Conservation (phyloP, 1,284 basidiomycete genomes). For the Agroathelia rolfsii region DNA sequence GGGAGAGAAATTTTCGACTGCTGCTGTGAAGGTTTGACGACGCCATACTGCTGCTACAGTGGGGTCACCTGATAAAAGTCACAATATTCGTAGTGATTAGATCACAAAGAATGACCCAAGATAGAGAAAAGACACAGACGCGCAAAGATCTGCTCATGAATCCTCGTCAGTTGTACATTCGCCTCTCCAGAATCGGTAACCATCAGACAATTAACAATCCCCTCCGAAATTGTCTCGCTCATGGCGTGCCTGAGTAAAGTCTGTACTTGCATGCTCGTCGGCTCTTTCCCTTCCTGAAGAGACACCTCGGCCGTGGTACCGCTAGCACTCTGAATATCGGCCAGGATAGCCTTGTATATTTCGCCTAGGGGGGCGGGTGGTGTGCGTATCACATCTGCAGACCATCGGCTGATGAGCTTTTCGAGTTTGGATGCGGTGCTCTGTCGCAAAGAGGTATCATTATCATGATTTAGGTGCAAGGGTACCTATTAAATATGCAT, state of each 20-base stretch:
- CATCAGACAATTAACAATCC: constrained; percentile 70
- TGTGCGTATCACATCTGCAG: constrained; percentile 55
- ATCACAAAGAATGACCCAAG: constrained; percentile 1
- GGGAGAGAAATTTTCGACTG: constrained; percentile 62
- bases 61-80: constrained; percentile 47
- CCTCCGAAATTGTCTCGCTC: constrained; percentile 66
- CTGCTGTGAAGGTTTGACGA: constrained; percentile 74
- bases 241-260: constrained; percentile 68
- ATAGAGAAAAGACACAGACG: constrained; percentile 33
- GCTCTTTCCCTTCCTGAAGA: too few species aligned
- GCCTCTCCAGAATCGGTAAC: constrained; percentile 62
- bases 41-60: constrained; percentile 78
- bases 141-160: constrained; percentile 76
- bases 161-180: constrained; percentile 68
- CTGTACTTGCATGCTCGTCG: constrained; percentile 59
- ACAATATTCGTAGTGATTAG: neutral
- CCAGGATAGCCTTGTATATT: constrained; percentile 48
- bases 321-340: constrained; percentile 43
- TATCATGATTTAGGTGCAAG: neutral
- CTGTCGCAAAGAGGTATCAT: constrained; percentile 23
- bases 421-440: constrained; percentile 71
- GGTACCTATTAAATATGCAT: neutral
- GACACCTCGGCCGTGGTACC: too few species aligned
- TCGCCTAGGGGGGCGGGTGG: constrained; percentile 44
- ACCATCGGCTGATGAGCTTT: constrained; percentile 74